Conservation (phyloP, 1,284 basidiomycete species). For the Leccinum subspadiceum region DNA sequence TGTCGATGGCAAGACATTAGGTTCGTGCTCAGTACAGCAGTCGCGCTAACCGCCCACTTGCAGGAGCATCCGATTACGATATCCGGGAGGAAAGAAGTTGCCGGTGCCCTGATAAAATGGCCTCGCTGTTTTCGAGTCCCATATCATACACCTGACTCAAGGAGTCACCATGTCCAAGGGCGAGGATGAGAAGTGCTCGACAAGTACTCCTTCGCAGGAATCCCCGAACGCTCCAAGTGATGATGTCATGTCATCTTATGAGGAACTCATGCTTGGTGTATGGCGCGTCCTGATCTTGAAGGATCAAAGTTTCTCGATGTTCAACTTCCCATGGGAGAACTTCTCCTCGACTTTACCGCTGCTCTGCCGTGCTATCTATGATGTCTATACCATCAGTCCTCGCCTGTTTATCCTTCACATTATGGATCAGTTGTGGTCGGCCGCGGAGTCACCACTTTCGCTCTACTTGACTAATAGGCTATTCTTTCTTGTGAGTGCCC, state of each 20-base stretch:
- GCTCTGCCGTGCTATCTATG: constrained; percentile 19
- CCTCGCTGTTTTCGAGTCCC: neutral
- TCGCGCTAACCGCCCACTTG: too few species aligned
- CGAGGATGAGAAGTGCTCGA: neutral
- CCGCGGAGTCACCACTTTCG: constrained; percentile 19
- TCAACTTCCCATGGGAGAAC: constrained; percentile 11
- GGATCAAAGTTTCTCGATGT: constrained; percentile 3
- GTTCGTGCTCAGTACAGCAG: too few species aligned
- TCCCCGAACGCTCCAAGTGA: too few species aligned
- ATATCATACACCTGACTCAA: too few species aligned
- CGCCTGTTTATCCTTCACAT: constrained; percentile 16
- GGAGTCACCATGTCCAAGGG: too few species aligned
- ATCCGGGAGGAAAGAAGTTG: too few species aligned
- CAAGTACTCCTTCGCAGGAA: neutral
- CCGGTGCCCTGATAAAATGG: neutral
- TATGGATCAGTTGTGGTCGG: constrained; percentile 19
- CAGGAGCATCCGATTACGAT: too few species aligned
- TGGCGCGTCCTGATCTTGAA: constrained; percentile 25
- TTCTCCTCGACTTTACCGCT: constrained; percentile 5
- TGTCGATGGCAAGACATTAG: too few species aligned
- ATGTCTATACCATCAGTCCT: constrained; percentile 26
- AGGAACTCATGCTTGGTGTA: constrained; percentile 21
- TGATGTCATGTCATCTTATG: constrained; percentile 3
- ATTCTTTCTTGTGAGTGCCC: constrained; percentile 19
- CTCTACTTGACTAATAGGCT: constrained; percentile 25